These are phyloP conservation scores for Talaromyces wortmannii DNA, from an alignment of 495 filamentous ascomycete species.

Conservation along the genomic window DNA sequence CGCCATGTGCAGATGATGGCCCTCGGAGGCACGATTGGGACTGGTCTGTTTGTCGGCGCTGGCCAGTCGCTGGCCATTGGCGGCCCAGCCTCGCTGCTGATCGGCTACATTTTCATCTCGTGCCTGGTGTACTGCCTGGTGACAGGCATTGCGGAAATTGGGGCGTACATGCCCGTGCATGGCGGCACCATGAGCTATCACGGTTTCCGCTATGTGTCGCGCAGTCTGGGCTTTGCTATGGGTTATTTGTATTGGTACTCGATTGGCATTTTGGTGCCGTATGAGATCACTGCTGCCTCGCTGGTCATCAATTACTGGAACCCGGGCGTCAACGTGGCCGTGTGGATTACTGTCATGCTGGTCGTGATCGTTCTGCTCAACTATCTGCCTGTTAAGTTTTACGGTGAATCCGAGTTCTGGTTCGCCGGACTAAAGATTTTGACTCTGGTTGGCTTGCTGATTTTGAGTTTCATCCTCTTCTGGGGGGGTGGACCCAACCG, in stretches of 20 bases:
- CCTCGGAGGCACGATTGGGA: conserved; percentile 68
- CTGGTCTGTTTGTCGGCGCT: conserved; percentile 68
- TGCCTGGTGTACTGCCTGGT: conserved; percentile 54
- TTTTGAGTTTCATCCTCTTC: conserved; percentile 60
- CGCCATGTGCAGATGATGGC: conserved; percentile 63
- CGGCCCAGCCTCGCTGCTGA: conserved; percentile 59
- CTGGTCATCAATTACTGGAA: conserved; percentile 70
- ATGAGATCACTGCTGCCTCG: conserved; percentile 60
- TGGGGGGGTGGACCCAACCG: conserved; percentile 57
- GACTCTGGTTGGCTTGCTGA: conserved; percentile 62
- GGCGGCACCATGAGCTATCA: conserved; percentile 54
- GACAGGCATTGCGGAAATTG: conserved; percentile 58
- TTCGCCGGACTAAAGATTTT: conserved; percentile 71
- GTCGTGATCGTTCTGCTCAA: conserved; percentile 58
- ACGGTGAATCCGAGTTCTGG: conserved; percentile 70
- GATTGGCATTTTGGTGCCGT: conserved; percentile 59
- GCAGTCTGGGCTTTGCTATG: conserved; percentile 64
- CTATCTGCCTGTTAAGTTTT: conserved; percentile 59
- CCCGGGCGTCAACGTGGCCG: conserved; percentile 43
- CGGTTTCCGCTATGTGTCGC: conserved; percentile 57
- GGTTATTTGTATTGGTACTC: conserved; percentile 57
- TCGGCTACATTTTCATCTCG: conserved; percentile 64
- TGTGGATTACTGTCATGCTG: conserved; percentile 67
- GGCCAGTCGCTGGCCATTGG: conserved; percentile 53
- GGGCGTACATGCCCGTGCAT: conserved; percentile 54